Conservation (phyloP, 2,329 filamentous ascomycete genomes). For the Exserohilum rostratum region DNA sequence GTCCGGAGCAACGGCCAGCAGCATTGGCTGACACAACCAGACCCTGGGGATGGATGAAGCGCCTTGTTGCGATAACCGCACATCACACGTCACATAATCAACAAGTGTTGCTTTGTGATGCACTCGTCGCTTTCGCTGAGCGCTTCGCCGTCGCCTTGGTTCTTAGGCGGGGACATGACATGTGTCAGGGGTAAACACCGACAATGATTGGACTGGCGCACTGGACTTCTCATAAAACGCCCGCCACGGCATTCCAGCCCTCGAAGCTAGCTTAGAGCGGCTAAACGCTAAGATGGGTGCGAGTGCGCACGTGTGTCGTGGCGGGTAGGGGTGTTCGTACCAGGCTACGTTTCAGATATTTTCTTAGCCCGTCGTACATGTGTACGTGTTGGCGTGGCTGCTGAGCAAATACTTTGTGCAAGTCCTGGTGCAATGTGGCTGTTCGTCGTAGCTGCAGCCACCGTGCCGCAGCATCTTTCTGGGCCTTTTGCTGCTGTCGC, state of each 20-base stretch:
- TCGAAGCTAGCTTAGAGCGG: conserved; percentile 19
- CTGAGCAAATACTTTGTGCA: conserved; percentile 18
- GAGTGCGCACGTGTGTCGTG: conserved; percentile 15
- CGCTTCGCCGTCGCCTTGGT: conserved; percentile 27
- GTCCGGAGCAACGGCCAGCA: conserved; percentile 7
- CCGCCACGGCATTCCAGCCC: conserved; percentile 25
- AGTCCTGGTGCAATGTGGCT: conserved; percentile 19
- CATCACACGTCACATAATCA: conserved; percentile 3
- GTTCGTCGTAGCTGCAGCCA: conserved; percentile 25
- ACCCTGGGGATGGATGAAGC: conserved; percentile 31
- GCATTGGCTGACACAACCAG: conserved; percentile 20
- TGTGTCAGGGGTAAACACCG: conserved; percentile 29
- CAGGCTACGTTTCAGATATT: conserved; percentile 31
- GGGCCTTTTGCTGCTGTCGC: not conserved
- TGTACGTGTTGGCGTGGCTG: conserved; percentile 14
- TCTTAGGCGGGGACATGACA: conserved; percentile 22
- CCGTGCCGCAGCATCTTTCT: conserved; percentile 20
- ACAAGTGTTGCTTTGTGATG: conserved; percentile 5
- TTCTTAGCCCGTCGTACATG: conserved; percentile 20
- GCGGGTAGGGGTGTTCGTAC: conserved; percentile 13
- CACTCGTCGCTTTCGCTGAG: conserved; percentile 6
- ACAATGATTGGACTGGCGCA: conserved; percentile 32
- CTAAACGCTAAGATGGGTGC: conserved; percentile 13
- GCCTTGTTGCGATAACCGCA: conserved; percentile 51
- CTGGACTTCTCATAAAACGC: conserved; percentile 24